Evolutionary conservation across 2,329 filamentous ascomycete genomes (phyloP), one percentile per base, ranked within the genome.

Genomic region (Orbilia ellipsospora): DNA sequence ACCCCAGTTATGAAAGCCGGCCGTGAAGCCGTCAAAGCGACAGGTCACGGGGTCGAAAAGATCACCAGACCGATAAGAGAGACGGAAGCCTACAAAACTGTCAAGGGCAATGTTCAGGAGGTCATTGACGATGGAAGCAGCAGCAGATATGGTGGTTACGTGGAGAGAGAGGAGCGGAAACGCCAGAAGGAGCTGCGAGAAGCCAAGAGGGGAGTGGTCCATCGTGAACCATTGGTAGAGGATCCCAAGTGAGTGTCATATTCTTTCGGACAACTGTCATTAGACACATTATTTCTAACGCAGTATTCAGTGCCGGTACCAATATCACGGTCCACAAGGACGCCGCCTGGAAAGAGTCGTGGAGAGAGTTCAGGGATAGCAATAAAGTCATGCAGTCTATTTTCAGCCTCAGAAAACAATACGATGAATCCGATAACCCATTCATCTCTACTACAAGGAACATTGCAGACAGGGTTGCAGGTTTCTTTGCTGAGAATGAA

Each of bases 401-500:
- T 77, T 97, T 97, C 84, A 89, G 87, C 81, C 88, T 97, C 84
- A 94, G 94, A 83, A 89, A 88, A 68, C 90, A 90, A 68, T 98
- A 98, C 84, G 91, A 96, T 79, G 95, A 99, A 84, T 98, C 95
- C 10, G 95, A 99, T 81, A 99, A 99, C 82, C 94, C 95, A 5
- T 86, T 99, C 51, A 92, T 99, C 78, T 92, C 90, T 55, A 98
- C 94, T 0, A 95, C 94, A 0, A 91, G 95, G 81, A 93, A 92
- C 82, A 97, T 99, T 79, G 94, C 94, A 36, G 95, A 99, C 82
- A 89, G 91, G 70, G 89, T 99, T 45, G 93, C 92, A 55, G 93
- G 95, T 28, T 99, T 97, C 85, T 99, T 99, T 79, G 95, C 95
- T 77, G 95, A 99, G 83, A 99, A 98, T 82, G 95, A 99, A 85